Evolutionary conservation across 2,329 filamentous ascomycete species (phyloP), one percentile per base, ranked within the genome.

Genomic region (Fusarium haematococcum): DNA sequence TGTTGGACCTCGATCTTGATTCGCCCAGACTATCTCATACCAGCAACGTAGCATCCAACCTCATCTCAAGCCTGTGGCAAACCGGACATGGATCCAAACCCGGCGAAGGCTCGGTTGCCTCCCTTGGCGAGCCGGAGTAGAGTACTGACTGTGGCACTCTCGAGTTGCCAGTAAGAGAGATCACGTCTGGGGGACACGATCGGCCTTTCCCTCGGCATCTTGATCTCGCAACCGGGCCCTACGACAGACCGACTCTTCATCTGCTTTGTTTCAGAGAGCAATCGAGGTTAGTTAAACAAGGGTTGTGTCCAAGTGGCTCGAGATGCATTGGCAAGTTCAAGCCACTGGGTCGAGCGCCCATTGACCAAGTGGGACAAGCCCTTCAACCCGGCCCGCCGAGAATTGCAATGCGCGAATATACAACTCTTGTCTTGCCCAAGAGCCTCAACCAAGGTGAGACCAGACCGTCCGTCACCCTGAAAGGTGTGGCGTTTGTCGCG

Each of bases 31-130:
- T 65, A 48, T 57, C 59, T 62, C 39, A 72, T 69, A 64, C 68
- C 74, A 75, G 73, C 68, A 75, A 75, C 74, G 74, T 75, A 76
- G 71, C 71, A 75, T 76, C 43, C 64, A 69, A 75, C 63, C 63
- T 75, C 66, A 75, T 63, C 48, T 66, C 62, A 48, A 66, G 68
- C 50, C 67, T 72, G 73, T 74, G 74, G 73, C 74, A 72, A 76
- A 75, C 65, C 73, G 74, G 74, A 68, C 72, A 68, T 75, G 57
- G 67, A 70, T 33, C 73, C 69, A 59, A 73, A 70, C 72, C 23
- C 32, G 69, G 74, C 67, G 45, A 75, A 50, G 13, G 63, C 39
- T 60, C 60, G 69, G 62, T 56, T 62, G 61, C 69, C 62, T 62
- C 72, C 69, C 69, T 73, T 64, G 63, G 23, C 45, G 58, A 52